Evolutionary conservation across 495 filamentous ascomycete genomes (phyloP), one percentile per base, ranked within the genome.

Genomic region (Aspergillus saccharolyticus): DNA sequence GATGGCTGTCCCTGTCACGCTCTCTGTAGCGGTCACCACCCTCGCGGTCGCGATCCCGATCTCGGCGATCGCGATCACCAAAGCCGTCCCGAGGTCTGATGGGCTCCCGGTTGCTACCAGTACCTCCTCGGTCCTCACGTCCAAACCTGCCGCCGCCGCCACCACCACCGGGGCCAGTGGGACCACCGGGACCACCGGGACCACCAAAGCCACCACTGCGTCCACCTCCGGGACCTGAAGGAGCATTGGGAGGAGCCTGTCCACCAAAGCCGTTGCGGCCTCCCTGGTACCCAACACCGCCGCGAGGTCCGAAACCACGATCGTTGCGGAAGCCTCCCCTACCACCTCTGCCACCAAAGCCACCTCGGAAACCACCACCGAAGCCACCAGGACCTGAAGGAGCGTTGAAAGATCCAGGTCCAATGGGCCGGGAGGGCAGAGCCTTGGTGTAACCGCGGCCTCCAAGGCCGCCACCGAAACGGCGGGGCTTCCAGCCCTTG

Each of bases 391-490:
- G 87, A 25, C 89, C 91, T 21, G 78, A 76, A 19, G 84, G 84
- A 45, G 83, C 78, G 56, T 73, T 77, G 66, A 84, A 83, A 12
- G 70, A 71, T 19, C 79, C 80, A 22, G 76, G 70, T 2, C 80
- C 83, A 59, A 83, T 78, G 16, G 91, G 92, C 21, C 89, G 83
- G n/a, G 84, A 77, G 21, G 88, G 81, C 59, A 84, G 76, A 8
- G 87, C 82, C 71, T 95, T 96, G 30, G 93, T 97, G 74, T 97
- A 97, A 43, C 89, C 88, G 62, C 93, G 88, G 30, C 91, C 91
- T 42, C 95, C 94, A 15, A 96, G 80, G 25, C 95, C 95, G 63
- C 94, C 94, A 54, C 93, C 94, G 44, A 93, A 87, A 39, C 94
- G 90, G 52, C 89, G 85, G 54, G 94, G 94, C 67, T 89, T 90